A percentile compares a stretch with the other conserved stretches of the same genome.
These are phyloP conservation scores for Starmerella scarabaei DNA, from an alignment of 805 yeast genomes.

Conservation along the genomic window DNA sequence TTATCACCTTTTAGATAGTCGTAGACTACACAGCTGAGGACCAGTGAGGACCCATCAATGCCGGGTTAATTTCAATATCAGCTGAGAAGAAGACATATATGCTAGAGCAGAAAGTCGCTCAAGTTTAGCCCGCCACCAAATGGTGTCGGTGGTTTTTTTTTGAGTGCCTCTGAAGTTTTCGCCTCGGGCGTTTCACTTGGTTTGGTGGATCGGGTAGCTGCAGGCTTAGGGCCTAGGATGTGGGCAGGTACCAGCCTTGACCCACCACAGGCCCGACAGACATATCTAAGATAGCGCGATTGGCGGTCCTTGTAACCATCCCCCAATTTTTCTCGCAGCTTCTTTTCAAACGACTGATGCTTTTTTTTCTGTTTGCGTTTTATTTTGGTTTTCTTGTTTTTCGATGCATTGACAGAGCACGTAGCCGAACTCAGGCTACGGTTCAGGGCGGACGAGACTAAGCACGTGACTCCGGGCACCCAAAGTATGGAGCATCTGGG, in stretches of 20 bases:
- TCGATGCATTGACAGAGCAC: too few relatives aligned
- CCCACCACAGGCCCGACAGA: background rate
- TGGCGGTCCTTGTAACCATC: background rate
- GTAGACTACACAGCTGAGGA: too few relatives aligned
- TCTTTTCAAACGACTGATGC: background rate
- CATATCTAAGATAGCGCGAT: background rate
- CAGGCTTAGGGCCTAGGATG: background rate
- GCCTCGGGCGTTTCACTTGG: background rate
- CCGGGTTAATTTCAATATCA: too few relatives aligned
- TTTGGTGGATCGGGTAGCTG: background rate
- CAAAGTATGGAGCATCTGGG: conserved; percentile 11
- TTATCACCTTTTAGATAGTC: too few relatives aligned
- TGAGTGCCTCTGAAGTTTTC: background rate
- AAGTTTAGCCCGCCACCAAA: background rate
- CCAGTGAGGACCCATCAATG: too few relatives aligned
- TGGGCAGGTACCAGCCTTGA: background rate
- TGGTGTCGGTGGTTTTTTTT: background rate
- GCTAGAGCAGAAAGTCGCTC: conserved; percentile 2
- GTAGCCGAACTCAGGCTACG: too few relatives aligned
- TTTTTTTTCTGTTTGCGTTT: background rate
- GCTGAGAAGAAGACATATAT: background rate
- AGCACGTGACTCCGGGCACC: conserved; percentile 19
- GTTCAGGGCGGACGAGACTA: too few relatives aligned
- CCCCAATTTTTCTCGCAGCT: conserved; percentile 1
- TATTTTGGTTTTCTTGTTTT: background rate